Percentiles rank a stretch among this genome's conserved stretches.
These are phyloP conservation scores for Penicillium goetzii DNA, from an alignment of 495 filamentous ascomycete species.

Conservation along the genomic window DNA sequence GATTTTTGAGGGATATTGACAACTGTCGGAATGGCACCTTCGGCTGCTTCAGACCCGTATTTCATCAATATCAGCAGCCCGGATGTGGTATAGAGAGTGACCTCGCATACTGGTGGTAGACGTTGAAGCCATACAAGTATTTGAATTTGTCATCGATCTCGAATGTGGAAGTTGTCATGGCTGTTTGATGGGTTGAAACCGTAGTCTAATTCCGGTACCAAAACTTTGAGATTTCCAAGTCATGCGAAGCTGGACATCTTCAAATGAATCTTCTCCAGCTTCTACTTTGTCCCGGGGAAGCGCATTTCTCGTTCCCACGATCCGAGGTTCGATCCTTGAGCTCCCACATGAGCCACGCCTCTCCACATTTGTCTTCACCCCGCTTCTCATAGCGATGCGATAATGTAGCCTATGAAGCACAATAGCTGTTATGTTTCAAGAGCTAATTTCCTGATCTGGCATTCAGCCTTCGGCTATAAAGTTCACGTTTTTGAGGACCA, in stretches of 20 bases:
- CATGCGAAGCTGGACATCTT: background rate
- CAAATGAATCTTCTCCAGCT: background rate
- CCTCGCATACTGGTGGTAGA: background rate
- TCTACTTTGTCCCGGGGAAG: background rate
- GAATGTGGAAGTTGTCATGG: background rate
- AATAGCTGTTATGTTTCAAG: too few species aligned
- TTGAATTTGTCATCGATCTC: background rate
- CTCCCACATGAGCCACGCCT: background rate
- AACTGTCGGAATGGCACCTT: background rate
- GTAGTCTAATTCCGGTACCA: background rate
- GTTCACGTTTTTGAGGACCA: too few species aligned
- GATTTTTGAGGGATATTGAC: background rate
- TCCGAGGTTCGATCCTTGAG: background rate
- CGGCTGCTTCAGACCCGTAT: background rate
- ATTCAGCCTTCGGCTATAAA: too few species aligned
- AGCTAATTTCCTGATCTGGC: too few species aligned
- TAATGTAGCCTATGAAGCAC: background rate
- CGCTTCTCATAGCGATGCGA: background rate
- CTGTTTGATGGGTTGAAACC: background rate
- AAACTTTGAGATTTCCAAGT: background rate
- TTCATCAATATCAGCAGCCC: background rate
- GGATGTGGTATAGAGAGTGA: background rate
- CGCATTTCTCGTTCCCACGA: background rate
- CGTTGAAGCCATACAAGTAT: background rate
- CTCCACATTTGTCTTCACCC: background rate